Evolutionary conservation across 192 early-diverging fungal genomes (phyloP).

Genomic region (Entrophospora sp.): DNA sequence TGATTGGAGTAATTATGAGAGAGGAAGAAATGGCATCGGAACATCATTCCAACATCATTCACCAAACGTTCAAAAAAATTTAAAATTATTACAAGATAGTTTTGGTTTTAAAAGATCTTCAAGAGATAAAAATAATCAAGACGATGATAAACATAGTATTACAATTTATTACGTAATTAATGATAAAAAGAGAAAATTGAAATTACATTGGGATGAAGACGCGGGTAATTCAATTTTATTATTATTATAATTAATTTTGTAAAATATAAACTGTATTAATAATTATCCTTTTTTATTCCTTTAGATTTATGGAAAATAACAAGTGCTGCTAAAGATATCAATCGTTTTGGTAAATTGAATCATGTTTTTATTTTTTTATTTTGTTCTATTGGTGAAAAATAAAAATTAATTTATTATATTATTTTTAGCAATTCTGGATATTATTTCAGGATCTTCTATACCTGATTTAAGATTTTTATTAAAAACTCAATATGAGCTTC

Average conservation of each 20-base stretch:
- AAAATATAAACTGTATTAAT: neutral
- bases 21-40: neutral
- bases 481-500: neutral
- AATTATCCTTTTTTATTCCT: neutral
- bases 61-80: neutral
- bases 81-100: neutral
- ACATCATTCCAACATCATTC: constrained; percentile 5
- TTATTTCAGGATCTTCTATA: neutral
- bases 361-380: neutral
- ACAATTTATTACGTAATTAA: neutral
- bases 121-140: neutral
- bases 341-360: neutral
- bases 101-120: neutral
- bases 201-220: constrained; percentile 5
- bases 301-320: constrained; percentile 7
- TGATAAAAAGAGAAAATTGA: neutral
- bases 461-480: constrained; percentile 6
- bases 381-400: neutral
- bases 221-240: neutral
- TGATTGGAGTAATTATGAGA: neutral
- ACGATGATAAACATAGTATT: neutral
- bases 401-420: neutral
- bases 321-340: neutral
- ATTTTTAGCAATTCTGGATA: constrained; percentile 5
- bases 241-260: neutral